phyloP scores from a whole-genome alignment of 2,329 filamentous ascomycete genomes.

The Daldinia sp. region DNA sequence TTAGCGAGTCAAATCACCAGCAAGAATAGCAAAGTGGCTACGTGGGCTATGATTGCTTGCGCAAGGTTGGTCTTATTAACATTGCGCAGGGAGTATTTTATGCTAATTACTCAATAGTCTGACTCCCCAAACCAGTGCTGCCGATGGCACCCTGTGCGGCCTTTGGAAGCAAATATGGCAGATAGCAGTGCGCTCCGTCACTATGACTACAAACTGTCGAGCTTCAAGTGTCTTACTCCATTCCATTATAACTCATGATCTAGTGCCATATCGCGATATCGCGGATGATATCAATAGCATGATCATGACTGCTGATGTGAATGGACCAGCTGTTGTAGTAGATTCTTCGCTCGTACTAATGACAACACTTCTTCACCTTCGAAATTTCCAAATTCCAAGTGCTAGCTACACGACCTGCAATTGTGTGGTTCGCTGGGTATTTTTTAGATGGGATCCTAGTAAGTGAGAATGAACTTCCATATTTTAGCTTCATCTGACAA shows the following conservation, averaged over 20 bases:
- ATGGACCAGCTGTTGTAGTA: conserved; percentile 79
- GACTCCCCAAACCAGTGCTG: conserved; percentile 53
- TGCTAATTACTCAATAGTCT: conserved; percentile 50
- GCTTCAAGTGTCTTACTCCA: conserved; percentile 79
- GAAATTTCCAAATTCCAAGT: conserved; percentile 73
- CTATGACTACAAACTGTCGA: conserved; percentile 74
- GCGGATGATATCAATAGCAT: conserved; percentile 76
- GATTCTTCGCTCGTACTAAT: conserved; percentile 82
- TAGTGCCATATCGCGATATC: conserved; percentile 74
- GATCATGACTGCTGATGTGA: conserved; percentile 79
- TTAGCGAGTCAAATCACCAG: conserved; percentile 70
- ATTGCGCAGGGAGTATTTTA: neutral
- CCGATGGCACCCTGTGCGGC: conserved; percentile 50
- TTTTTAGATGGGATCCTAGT: conserved; percentile 85
- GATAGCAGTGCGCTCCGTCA: conserved; percentile 73
- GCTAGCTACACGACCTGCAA: conserved; percentile 72
- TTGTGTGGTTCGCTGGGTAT: conserved; percentile 81
- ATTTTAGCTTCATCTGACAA: conserved; percentile 26
- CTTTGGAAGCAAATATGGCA: conserved; percentile 82
- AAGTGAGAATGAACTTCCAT: conserved; percentile 44
- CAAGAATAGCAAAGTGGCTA: conserved; percentile 71
- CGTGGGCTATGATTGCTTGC: conserved; percentile 87
- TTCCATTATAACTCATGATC: conserved; percentile 68
- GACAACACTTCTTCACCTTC: conserved; percentile 70
- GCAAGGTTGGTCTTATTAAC: conserved; percentile 66